Base-by-base conservation (phyloP, 306 rosid species). In the Acacia acuminata region DNA sequence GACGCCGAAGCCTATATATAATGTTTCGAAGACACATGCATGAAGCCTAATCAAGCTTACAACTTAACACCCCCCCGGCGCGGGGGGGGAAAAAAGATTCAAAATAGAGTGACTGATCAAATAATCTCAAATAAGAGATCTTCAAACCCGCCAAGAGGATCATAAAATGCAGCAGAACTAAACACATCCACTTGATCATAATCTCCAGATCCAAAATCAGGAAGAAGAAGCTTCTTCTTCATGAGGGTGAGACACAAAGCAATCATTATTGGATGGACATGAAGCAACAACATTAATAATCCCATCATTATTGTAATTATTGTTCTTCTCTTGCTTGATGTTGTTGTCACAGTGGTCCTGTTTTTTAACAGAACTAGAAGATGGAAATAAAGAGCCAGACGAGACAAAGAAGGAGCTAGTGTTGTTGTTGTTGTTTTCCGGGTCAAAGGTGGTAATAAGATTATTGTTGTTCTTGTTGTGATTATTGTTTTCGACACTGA, bases 401-500 rank as follows among this genome's bases (percentile, higher is more conserved):
- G 93, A 75, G 71, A 48, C 27, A 65, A 83, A 78, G 60, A 11
- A 83, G 42, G 42, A 38, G 16, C 16, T 51, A 0, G 47, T 71
- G 73, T 10, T 83, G 8, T 22, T 0, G 72, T 65, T 67, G 8
- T 56, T 58, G 65, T n/a, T 13, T 3, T 58, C 3, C 22, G 25
- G 65, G 65, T n/a, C 65, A 10, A 58, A 16, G 11, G 88, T 47
- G 32, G 65, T 42, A 5, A 2, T 11, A 42, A 10, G 82, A 85
- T 85, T 61, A 12, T 58, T 58, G 0, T 58, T n/a, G 30, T n/a
- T n/a, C 14, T n/a, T 10, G 5, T 22, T 47, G 53, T 7, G 10
- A n/a, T 20, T 40, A 42, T 69, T 84, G 84, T 88, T 38, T 38
- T 38, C 83, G 69, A 94, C 91, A 77, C 91, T 82, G 63, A 91